Evolutionary conservation across 2,329 filamentous ascomycete species (phyloP), one percentile per base, ranked within the genome.

Genomic region (Fusarium incarnatum): DNA sequence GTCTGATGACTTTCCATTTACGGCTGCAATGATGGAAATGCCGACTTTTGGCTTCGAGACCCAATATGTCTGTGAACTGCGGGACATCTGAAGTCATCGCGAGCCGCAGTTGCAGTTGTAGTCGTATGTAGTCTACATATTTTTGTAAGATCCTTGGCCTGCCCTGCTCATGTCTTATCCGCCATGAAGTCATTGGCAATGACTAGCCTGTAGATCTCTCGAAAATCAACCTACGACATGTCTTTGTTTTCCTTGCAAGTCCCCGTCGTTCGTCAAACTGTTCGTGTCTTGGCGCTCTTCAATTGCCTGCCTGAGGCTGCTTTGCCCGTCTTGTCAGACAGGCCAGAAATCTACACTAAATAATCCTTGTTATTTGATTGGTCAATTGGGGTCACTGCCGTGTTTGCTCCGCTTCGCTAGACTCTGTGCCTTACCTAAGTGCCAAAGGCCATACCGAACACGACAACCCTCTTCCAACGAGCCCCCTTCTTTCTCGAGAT

Each of bases 341-440:
- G 49, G 42, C 49, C 53, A 42, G 41, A 48, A 41, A 37, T 34
- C 53, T 25, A 41, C 34, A 57, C 37, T 46, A 46, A 23, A 25
- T 8, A 27, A 42, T 42, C 16, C 46, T 55, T 65, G 30, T 56
- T 68, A 50, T 56, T 25, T 65, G 50, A 72, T 71, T 72, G 64
- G 68, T 6, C 60, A 71, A 62, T 60, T 57, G 6, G 10, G 7
- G 18, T 2, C 6, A 20, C n/a, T 22, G 15, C 42, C 34, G 34
- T 47, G 32, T 57, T 50, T 45, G 41, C 41, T 61, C 64, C 68
- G 56, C 63, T 64, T 32, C 30, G 32, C 37, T 58, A 58, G 46
- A 45, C 30, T 57, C 23, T 67, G 64, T 71, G 60, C 68, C 68
- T 71, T 71, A 49, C 64, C 50, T 65, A 69, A 69, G 60, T 69